A percentile compares a stretch with the other conserved stretches of the same genome.
These are phyloP conservation scores for Leccinum imitatum DNA, from an alignment of 768 basidiomycete genomes.

Conservation along the genomic window DNA sequence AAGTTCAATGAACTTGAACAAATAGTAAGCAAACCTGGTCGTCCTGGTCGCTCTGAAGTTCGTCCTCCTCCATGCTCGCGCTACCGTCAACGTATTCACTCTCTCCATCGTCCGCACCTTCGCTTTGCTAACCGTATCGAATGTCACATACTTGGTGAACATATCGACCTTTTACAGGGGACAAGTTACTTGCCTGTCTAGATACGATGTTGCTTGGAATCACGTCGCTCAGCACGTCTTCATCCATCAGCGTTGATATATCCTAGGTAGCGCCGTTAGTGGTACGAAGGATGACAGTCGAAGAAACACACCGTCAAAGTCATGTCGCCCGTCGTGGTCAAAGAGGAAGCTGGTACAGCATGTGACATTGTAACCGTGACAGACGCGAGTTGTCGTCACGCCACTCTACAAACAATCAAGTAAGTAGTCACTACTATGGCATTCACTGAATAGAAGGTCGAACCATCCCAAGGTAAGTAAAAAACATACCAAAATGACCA, in stretches of 20 bases:
- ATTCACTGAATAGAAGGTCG: background rate
- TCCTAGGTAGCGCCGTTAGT: slow-evolving; percentile 17
- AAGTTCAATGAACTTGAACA: background rate
- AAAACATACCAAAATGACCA: background rate
- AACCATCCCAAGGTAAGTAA: too few species aligned
- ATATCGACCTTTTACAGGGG: slow-evolving; percentile 3
- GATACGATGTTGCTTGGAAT: slow-evolving; percentile 91
- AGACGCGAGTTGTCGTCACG: slow-evolving; percentile 19
- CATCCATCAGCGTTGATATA: slow-evolving; percentile 40
- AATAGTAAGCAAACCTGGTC: slow-evolving; percentile 30
- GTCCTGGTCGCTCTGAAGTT: slow-evolving; percentile 56
- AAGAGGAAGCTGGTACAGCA: slow-evolving; percentile 12
- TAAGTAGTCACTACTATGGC: too few species aligned
- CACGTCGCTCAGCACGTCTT: slow-evolving; percentile 88
- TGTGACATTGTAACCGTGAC: slow-evolving; percentile 26
- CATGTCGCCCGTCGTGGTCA: slow-evolving; percentile 26
- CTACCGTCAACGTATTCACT: slow-evolving; percentile 65
- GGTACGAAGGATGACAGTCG: background rate
- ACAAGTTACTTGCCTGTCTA: slow-evolving; percentile 58
- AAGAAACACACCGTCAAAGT: slow-evolving; percentile 22
- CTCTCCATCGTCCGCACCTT: slow-evolving; percentile 66
- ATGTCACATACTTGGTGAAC: slow-evolving; percentile 8
- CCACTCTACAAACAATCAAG: background rate
- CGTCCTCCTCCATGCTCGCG: slow-evolving; percentile 58
- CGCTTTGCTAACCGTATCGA: slow-evolving; percentile 51